phyloP scores from a whole-genome alignment of 1,284 basidiomycete species.

The Coniferiporia sulphurascens region DNA sequence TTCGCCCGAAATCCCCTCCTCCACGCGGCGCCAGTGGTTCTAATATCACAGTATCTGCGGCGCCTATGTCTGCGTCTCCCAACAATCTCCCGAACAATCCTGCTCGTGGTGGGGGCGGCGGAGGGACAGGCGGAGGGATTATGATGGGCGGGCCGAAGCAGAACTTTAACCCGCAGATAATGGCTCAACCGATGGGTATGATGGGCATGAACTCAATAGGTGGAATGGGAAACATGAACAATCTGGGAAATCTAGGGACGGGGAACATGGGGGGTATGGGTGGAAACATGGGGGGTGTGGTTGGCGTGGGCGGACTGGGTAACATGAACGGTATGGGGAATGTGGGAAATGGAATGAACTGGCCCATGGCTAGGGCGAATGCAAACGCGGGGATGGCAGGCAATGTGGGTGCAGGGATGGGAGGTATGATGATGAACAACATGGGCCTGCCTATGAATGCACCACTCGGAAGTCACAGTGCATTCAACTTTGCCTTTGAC shows the following conservation, averaged over 20 bases:
- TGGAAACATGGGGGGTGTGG: conserved; percentile 27
- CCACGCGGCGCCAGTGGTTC: conserved; percentile 33
- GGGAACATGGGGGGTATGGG: conserved; percentile 22
- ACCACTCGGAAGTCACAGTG: not conserved
- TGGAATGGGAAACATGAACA: conserved; percentile 39
- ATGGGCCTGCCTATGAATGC: conserved; percentile 6
- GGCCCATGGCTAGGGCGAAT: conserved; percentile 23
- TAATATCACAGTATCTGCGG: not conserved
- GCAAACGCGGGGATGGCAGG: conserved; percentile 19
- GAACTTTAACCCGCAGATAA: conserved; percentile 16
- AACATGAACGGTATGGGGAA: conserved; percentile 31
- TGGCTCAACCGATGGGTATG: conserved; percentile 23
- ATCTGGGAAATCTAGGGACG: conserved; percentile 19
- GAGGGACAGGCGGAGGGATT: conserved; percentile 22
- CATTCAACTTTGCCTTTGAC: conserved; percentile 4
- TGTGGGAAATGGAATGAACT: conserved; percentile 23
- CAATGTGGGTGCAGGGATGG: conserved; percentile 13
- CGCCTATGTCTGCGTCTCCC: conserved; percentile 21
- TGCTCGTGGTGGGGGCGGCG: conserved; percentile 15
- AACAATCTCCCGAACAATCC: conserved; percentile 16
- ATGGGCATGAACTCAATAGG: conserved; percentile 37
- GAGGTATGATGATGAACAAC: conserved; percentile 4
- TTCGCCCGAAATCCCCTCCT: conserved; percentile 84
- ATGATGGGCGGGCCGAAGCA: conserved; percentile 23
- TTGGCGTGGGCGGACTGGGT: conserved; percentile 31